Evolutionary conservation across 768 basidiomycete genomes (phyloP), one percentile per base, ranked within the genome.

Genomic region (Pleurotus sapidus): DNA sequence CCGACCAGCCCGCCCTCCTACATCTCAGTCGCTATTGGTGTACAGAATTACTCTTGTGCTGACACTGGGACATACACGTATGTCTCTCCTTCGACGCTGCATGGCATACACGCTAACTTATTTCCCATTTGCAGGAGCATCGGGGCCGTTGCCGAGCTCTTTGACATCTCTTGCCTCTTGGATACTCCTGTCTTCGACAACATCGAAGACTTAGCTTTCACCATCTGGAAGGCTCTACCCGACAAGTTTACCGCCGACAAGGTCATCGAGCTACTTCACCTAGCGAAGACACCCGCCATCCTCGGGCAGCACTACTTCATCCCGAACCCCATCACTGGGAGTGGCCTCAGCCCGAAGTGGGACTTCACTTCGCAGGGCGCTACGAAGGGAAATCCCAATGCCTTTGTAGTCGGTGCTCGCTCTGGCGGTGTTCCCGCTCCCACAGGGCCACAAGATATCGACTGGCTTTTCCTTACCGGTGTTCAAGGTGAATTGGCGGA

Each of bases 261-360:
- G n/a, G 25, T 70, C 30, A 66, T 69, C 49, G 20, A 45, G n/a
- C 37, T 45, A 60, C 30, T 63, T 46, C 55, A 57, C 51, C 15
- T 6, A 48, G 48, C 57, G 30, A 46, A 61, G 8, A 48, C 59
- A 4, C 56, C 64, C 27, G 43, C 47, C 12, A 64, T 74, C 40
- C 71, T 79, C 37, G 79, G 79, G 12, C 75, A 82, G 57, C 84
- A 88, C 60, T 86, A 79, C 73, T 89, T 84, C 67, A 72, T 83
- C 27, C 65, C 72, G 0, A 80, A 80, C 65, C 71, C 78, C 4
- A 61, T 73, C 56, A 68, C 74, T 5, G 77, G 75, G 3, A 66
- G 67, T 3, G 79, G 77, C 12, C 37, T 72, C 27, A 70, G 72
- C 57, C 83, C 86, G 2, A 75, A 79, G 60, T 83, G 84, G 77